A percentile compares a stretch with the other conserved stretches of the same genome.
Evolutionary conservation across 2,329 filamentous ascomycete genomes (phyloP).

Genomic region (Thelonectria olida): DNA sequence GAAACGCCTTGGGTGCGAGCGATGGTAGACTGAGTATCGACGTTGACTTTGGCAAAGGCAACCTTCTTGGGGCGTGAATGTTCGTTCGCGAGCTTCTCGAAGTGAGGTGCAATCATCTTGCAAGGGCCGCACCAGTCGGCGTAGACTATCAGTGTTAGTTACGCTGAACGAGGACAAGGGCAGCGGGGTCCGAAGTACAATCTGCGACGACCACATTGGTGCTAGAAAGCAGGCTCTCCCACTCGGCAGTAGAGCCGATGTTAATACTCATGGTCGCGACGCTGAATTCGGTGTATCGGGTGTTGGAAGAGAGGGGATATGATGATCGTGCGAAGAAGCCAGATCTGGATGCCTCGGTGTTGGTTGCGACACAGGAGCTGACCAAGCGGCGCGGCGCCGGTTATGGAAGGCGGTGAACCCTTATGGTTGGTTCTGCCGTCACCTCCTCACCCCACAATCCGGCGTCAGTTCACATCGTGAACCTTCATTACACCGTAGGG

Average conservation of each 20-base stretch:
- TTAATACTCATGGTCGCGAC: constrained; percentile 56
- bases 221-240: constrained; percentile 74
- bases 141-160: constrained; percentile 71
- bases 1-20: constrained; percentile 80
- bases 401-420: constrained; percentile 35
- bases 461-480: too few species aligned
- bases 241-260: constrained; percentile 75
- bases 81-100: constrained; percentile 83
- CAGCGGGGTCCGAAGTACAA: constrained; percentile 67
- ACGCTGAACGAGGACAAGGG: not conserved
- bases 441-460: too few species aligned
- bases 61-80: constrained; percentile 84
- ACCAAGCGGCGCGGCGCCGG: constrained; percentile 28
- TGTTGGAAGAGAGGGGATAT: not conserved
- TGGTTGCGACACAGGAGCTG: constrained; percentile 22
- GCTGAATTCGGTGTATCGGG: constrained; percentile 16
- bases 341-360: constrained; percentile 25
- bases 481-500: too few species aligned
- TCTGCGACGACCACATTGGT: constrained; percentile 88
- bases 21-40: constrained; percentile 82
- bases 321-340: constrained; percentile 22
- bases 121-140: constrained; percentile 96
- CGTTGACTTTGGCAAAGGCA: constrained; percentile 92
- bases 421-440: not conserved
- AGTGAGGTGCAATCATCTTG: constrained; percentile 90